Evolutionary conservation across 2,329 filamentous ascomycete genomes (phyloP).

Genomic region (Didymella lethalis): DNA sequence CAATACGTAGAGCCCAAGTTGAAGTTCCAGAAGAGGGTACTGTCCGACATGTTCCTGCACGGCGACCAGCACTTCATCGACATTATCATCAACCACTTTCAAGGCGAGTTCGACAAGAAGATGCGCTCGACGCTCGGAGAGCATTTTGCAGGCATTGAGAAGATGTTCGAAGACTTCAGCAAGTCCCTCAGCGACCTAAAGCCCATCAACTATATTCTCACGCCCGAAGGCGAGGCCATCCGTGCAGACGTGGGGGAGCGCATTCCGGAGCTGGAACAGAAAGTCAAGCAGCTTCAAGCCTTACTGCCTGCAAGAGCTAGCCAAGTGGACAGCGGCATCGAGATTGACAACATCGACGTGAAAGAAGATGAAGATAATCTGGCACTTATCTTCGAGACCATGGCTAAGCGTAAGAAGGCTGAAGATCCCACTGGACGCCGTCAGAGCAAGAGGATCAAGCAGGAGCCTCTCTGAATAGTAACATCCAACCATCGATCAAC

Average conservation of each 20-base stretch:
- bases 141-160: slow-evolving; percentile 6
- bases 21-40: slow-evolving; percentile 23
- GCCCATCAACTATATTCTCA: slow-evolving; percentile 12
- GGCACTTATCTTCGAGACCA: neutral
- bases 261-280: slow-evolving; percentile 7
- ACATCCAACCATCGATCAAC: too few relatives aligned
- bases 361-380: slow-evolving; percentile 2
- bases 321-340: neutral
- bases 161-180: slow-evolving; percentile 5
- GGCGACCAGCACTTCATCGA: slow-evolving; percentile 25
- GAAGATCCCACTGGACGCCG: neutral
- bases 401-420: neutral
- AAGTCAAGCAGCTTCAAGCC: neutral
- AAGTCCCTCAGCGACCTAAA: neutral
- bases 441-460: neutral
- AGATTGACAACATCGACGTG: slow-evolving; percentile 1
- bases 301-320: neutral
- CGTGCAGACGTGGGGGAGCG: slow-evolving; percentile 7
- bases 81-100: slow-evolving; percentile 16
- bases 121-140: slow-evolving; percentile 5
- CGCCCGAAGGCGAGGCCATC: neutral
- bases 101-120: slow-evolving; percentile 13
- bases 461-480: neutral
- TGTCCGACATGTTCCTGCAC: slow-evolving; percentile 16
- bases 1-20: slow-evolving; percentile 21